phyloP scores from a whole-genome alignment of 2,329 filamentous ascomycete genomes.

The Emergomyces orientalis region DNA sequence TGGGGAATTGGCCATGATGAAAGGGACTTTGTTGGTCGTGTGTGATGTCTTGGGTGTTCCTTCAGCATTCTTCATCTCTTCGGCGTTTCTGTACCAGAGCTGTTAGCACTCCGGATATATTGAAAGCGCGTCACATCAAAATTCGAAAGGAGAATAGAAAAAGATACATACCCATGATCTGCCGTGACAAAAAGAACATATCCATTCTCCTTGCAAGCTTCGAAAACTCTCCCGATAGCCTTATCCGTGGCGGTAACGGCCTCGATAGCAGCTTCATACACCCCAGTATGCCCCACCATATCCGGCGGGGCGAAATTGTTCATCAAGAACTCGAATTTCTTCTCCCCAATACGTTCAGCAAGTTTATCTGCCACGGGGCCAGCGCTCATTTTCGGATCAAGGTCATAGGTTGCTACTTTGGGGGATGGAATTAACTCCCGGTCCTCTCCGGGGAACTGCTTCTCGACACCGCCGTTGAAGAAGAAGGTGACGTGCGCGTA shows the following conservation, averaged over 20 bases:
- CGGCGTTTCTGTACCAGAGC: conserved; percentile 57
- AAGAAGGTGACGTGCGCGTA: conserved; percentile 99
- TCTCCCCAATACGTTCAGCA: conserved; percentile 72
- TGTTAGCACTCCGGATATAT: conserved; percentile 16
- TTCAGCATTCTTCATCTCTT: conserved; percentile 96
- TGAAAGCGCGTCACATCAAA: neutral
- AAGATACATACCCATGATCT: conserved; percentile 65
- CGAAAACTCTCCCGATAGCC: conserved; percentile 85
- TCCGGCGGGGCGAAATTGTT: conserved; percentile 99
- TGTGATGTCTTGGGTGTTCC: conserved; percentile 97
- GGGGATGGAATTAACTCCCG: conserved; percentile 93
- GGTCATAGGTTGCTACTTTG: conserved; percentile 91
- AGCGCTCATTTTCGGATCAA: conserved; percentile 92
- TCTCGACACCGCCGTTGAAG: conserved; percentile 98
- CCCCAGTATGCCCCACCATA: conserved; percentile 98
- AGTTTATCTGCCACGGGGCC: conserved; percentile 83
- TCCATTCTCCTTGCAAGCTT: conserved; percentile 84
- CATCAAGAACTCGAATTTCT: conserved; percentile 94
- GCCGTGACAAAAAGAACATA: conserved; percentile 93
- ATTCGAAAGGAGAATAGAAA: neutral
- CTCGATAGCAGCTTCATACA: conserved; percentile 86
- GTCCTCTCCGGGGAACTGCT: conserved; percentile 83
- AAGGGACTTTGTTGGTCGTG: conserved; percentile 95
- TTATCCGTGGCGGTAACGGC: conserved; percentile 81
- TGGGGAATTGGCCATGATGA: conserved; percentile 96